A percentile compares a stretch with the other conserved stretches of the same genome.
phyloP scores from a whole-genome alignment of 495 filamentous ascomycete genomes.

The Cercophora sp. region DNA sequence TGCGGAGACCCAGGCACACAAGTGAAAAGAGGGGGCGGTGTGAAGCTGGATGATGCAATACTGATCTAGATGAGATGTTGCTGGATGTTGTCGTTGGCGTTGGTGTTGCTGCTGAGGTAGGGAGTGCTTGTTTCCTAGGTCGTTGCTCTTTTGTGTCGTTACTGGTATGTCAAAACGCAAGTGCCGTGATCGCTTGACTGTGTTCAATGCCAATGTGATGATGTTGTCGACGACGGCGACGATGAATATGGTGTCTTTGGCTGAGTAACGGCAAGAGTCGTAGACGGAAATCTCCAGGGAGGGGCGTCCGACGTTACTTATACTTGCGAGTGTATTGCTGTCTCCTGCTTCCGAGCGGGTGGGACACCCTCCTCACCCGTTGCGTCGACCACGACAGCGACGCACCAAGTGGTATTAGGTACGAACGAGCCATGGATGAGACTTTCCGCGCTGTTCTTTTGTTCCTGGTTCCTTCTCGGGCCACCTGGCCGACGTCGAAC shows the following conservation, averaged over 20 bases:
- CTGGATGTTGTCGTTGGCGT: too few relatives aligned
- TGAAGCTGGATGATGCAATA: background rate
- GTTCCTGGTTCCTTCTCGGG: background rate
- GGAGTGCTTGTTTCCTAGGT: background rate
- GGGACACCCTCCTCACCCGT: conserved; percentile 2
- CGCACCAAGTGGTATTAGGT: conserved; percentile 19
- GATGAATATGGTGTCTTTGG: background rate
- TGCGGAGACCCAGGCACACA: background rate
- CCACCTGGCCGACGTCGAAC: conserved; percentile 3
- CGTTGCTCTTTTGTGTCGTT: background rate
- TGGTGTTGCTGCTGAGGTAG: too few relatives aligned
- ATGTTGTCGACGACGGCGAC: background rate
- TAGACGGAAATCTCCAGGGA: background rate
- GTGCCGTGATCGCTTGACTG: background rate
- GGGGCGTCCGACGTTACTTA: conserved; percentile 20
- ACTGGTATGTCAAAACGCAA: background rate
- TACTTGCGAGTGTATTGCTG: conserved; percentile 13
- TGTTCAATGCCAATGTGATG: conserved; percentile 2
- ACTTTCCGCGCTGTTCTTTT: conserved; percentile 3
- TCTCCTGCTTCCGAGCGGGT: conserved; percentile 7
- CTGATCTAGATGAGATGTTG: too few relatives aligned
- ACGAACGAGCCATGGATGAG: conserved; percentile 3
- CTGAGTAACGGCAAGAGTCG: background rate
- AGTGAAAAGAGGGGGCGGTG: background rate
- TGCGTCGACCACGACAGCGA: conserved; percentile 13